Percentiles rank a stretch among this genome's conserved stretches.
Evolutionary conservation across 108 stramenopile species (phyloP).

Genomic region (Conticribra weissflogii): DNA sequence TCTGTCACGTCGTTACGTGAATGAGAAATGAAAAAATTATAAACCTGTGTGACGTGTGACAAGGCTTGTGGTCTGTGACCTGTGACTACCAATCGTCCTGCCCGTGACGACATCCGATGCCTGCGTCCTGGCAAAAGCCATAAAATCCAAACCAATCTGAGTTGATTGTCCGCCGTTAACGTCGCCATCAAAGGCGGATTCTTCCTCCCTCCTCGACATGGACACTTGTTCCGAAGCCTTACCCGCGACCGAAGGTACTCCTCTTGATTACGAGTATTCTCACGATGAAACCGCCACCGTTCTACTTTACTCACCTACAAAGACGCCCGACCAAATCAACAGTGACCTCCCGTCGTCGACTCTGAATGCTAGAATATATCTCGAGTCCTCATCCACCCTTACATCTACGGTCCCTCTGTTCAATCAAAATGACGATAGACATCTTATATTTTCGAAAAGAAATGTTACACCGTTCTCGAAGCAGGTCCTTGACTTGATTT

Average conservation of each 20-base stretch:
- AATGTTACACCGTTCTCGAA: slow-evolving; percentile 42
- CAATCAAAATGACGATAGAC: background rate
- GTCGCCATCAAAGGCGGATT: background rate
- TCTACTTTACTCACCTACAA: slow-evolving; percentile 18
- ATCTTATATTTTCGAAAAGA: background rate
- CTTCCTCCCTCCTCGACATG: background rate
- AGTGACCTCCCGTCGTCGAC: slow-evolving; percentile 21
- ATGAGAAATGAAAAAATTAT: no score
- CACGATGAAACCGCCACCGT: slow-evolving; percentile 42
- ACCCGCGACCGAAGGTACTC: background rate
- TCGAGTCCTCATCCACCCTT: slow-evolving; percentile 45
- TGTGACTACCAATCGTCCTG: no score
- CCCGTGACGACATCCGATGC: no score
- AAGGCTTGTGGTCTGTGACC: no score
- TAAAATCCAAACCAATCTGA: no score
- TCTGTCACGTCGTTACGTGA: no score
- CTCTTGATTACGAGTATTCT: slow-evolving; percentile 15
- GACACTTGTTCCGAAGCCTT: background rate
- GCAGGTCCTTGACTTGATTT: slow-evolving; percentile 24
- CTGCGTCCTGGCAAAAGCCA: no score
- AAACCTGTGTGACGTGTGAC: no score
- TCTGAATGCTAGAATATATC: slow-evolving; percentile 27
- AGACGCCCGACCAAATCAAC: background rate
- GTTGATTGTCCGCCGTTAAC: background rate
- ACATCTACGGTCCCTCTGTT: slow-evolving; percentile 30